Conservation (phyloP, 148 eudicot genomes). For the Polygonum aviculare region DNA sequence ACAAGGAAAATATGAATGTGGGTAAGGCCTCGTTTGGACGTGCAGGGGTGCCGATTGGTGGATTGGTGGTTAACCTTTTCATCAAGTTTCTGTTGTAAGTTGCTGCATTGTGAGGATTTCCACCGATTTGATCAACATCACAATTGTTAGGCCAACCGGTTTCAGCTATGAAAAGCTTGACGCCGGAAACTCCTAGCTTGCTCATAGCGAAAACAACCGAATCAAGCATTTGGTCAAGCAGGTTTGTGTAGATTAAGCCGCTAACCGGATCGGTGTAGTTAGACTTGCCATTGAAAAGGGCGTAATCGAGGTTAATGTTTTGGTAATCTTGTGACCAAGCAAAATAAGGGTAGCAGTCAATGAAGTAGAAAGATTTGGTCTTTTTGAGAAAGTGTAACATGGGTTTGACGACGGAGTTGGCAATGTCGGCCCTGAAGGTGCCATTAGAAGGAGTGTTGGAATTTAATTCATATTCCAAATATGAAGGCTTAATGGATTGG, state of each 20-base stretch:
- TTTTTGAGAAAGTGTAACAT: constrained; percentile 53
- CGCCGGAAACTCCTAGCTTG: constrained; percentile 42
- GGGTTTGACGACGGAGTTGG: constrained; percentile 43
- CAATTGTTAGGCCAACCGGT: constrained; percentile 97
- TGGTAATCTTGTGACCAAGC: constrained; percentile 42
- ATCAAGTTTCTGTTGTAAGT: constrained; percentile 68
- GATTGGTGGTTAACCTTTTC: constrained; percentile 49
- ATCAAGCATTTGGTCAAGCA: constrained; percentile 82
- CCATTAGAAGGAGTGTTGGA: constrained; percentile 77
- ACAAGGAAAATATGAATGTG: constrained; percentile 56
- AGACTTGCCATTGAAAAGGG: constrained; percentile 30
- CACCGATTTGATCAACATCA: constrained; percentile 74
- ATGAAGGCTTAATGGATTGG: too few relatives aligned
- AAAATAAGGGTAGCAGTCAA: constrained; percentile 68
- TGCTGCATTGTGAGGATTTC: constrained; percentile 65
- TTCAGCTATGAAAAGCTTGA: constrained; percentile 56
- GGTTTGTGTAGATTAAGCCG: constrained; percentile 45
- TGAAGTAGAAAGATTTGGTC: constrained; percentile 74
- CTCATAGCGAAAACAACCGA: constrained; percentile 67
- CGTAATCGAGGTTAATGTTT: constrained; percentile 56
- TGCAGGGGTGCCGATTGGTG: constrained; percentile 74
- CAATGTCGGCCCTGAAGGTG: constrained; percentile 47
- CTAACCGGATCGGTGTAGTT: constrained; percentile 51
- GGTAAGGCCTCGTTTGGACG: constrained; percentile 61
- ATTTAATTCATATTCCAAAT: too few relatives aligned